Conservation (phyloP, 257 asterid genomes). For the Lycium barbarum region DNA sequence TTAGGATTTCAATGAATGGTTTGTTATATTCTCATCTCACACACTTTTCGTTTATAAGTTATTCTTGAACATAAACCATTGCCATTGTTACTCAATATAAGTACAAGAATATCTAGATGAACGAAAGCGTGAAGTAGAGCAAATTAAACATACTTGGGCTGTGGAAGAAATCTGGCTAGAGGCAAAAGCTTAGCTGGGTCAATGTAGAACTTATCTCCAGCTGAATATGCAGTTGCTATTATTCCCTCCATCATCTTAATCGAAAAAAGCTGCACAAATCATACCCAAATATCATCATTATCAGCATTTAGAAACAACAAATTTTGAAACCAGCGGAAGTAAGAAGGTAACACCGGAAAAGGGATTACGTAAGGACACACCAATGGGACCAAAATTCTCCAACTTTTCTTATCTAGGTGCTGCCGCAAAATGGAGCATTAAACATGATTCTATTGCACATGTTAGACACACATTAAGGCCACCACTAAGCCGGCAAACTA, state of each 20-base stretch:
- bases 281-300: neutral
- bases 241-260: conserved; percentile 92
- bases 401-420: neutral
- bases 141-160: conserved; percentile 68
- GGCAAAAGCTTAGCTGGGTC: conserved; percentile 96
- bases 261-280: conserved; percentile 62
- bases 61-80: conserved; percentile 12
- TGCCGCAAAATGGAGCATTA: neutral
- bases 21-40: neutral
- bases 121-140: neutral
- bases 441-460: neutral
- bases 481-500: neutral
- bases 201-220: conserved; percentile 91
- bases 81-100: neutral
- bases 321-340: neutral
- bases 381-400: neutral
- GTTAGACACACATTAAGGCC: neutral
- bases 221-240: conserved; percentile 78
- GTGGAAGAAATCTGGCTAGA: conserved; percentile 75
- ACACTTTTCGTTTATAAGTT: neutral
- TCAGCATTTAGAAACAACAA: neutral
- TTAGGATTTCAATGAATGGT: neutral
- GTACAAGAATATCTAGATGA: neutral
- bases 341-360: neutral
- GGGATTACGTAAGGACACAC: neutral